Evolutionary conservation across 2,329 filamentous ascomycete genomes (phyloP).

Genomic region (Penicillium sumatraense): DNA sequence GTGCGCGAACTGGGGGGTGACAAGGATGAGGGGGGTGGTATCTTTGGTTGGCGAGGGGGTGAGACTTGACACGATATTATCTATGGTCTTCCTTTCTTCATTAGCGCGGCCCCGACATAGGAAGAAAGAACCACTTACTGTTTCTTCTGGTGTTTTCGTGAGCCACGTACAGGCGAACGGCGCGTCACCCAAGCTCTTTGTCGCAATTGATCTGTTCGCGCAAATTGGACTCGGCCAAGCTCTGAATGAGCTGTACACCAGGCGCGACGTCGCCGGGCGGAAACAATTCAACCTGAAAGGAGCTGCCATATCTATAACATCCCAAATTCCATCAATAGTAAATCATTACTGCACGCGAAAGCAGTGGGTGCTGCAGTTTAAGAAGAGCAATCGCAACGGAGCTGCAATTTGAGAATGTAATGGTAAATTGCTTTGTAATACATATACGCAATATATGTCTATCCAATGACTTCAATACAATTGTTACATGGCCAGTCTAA

Average conservation of each 20-base stretch:
- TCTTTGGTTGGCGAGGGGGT: conserved; percentile 22
- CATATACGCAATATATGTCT: background rate
- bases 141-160: conserved; percentile 33
- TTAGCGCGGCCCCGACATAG: background rate
- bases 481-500: too few species aligned
- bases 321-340: background rate
- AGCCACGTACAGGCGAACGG: conserved; percentile 39
- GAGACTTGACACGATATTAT: conserved; percentile 35
- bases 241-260: conserved; percentile 9
- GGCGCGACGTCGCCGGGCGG: background rate
- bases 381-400: background rate
- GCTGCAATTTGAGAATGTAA: background rate
- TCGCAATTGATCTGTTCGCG: conserved; percentile 21
- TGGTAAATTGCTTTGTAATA: background rate
- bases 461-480: background rate
- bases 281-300: background rate
- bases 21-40: conserved; percentile 39
- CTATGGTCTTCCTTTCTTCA: conserved; percentile 28
- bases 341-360: background rate
- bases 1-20: conserved; percentile 43
- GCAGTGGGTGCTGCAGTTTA: background rate
- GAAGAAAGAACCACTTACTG: conserved; percentile 26
- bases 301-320: background rate
- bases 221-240: background rate
- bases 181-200: conserved; percentile 13